These are phyloP conservation scores for Erigeron canadensis DNA, from an alignment of 129 eudicot species.

Conservation along the genomic window DNA sequence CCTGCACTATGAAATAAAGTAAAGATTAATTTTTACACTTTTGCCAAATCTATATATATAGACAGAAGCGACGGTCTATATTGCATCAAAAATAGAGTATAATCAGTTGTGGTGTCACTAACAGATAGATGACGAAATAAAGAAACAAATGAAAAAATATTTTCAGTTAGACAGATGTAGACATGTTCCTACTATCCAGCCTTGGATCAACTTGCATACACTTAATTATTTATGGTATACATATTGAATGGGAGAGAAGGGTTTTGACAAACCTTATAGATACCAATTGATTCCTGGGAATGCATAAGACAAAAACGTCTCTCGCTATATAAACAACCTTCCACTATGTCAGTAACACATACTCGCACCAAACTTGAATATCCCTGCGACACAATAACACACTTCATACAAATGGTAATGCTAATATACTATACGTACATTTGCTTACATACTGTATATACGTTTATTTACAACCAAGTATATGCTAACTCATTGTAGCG, in stretches of 20 bases:
- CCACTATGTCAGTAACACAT: slow-evolving; percentile 21
- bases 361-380: slow-evolving; percentile 25
- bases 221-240: not conserved
- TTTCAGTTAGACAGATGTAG: slow-evolving; percentile 26
- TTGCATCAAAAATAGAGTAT: not conserved
- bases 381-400: slow-evolving; percentile 4
- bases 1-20: not conserved
- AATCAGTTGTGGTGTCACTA: slow-evolving; percentile 3
- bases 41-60: no score
- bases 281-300: slow-evolving; percentile 43
- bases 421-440: no score
- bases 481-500: slow-evolving; percentile 17
- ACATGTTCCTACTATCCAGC: slow-evolving; percentile 34
- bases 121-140: slow-evolving; percentile 16
- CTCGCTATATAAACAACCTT: slow-evolving; percentile 40
- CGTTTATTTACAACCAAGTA: not conserved
- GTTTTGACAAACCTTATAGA: slow-evolving; percentile 34
- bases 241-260: slow-evolving; percentile 8
- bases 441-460: not conserved
- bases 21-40: not conserved
- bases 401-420: slow-evolving; percentile 26
- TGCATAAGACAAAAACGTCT: slow-evolving; percentile 18
- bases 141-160: slow-evolving; percentile 4
- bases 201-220: slow-evolving; percentile 26
- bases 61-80: slow-evolving; percentile 3